These are phyloP conservation scores for Erodium moschatum DNA, from an alignment of 441 rosid genomes.

Conservation along the genomic window DNA sequence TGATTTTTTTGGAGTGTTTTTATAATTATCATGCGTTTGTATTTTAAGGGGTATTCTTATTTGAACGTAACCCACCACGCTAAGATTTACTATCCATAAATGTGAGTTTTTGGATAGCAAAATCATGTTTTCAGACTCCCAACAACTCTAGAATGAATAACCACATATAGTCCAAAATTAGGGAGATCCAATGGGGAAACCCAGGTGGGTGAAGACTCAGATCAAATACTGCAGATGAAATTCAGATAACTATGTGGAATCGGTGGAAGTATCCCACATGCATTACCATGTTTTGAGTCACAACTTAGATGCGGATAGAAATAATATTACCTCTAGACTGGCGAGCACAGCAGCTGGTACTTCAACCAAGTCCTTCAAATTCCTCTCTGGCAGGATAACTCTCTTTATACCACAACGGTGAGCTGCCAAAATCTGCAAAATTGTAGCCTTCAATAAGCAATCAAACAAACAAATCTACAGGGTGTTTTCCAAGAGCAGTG, in stretches of 20 bases:
- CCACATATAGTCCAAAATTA: background rate
- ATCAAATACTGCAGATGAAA: background rate
- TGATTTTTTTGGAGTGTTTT: no score
- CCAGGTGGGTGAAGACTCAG: background rate
- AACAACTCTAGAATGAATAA: background rate
- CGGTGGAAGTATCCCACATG: background rate
- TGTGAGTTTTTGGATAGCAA: background rate
- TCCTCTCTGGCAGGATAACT: constrained; percentile 89
- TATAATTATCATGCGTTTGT: no score
- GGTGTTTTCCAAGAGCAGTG: no score
- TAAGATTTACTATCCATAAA: no score
- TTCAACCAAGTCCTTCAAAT: constrained; percentile 85
- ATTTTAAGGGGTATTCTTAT: no score
- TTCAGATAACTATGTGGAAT: background rate
- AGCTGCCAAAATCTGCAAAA: constrained; percentile 80
- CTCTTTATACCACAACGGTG: constrained; percentile 84
- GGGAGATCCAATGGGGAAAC: background rate
- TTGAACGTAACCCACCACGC: no score
- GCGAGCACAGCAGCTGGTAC: constrained; percentile 78
- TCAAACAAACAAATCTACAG: background rate
- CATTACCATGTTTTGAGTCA: no score
- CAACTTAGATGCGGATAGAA: background rate
- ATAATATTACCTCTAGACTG: constrained; percentile 62
- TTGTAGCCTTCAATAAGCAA: constrained; percentile 12
- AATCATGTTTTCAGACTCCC: background rate